Evolutionary conservation across 768 basidiomycete genomes (phyloP), one percentile per base, ranked within the genome.

Genomic region (Macrolepiota dolichaula): DNA sequence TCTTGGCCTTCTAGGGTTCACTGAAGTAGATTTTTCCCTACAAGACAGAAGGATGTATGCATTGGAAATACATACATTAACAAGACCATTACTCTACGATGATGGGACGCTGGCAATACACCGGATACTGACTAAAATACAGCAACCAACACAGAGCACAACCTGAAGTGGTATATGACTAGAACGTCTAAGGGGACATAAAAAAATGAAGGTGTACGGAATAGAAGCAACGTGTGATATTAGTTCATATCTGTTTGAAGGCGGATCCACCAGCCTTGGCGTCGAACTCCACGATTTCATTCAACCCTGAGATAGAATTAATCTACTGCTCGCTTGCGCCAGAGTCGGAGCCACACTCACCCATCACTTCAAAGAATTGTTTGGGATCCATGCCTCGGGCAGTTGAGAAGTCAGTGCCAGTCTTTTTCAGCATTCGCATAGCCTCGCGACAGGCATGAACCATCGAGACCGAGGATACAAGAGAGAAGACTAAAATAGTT

Each of bases 371-470:
- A 71, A 91, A 91, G 79, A 91, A 91, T 47, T 82, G 79, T 68
- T 86, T 87, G 7, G 89, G 89, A 65, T 89, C 87, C 89, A 91
- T 89, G 22, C 89, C 85, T 64, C 78, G 75, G 13, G 79, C 77
- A 19, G 78, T 74, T 19, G 70, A 59, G 68, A 86, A 89, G 69
- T 91, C 89, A 4, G 89, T 91, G 7, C 89, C 89, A 2, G 88
- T 90, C 75, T 88, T 88, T 75, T 87, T 89, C 47, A 91, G 73
- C 0, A 85, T 84, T 17, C 80, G 80, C 86, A 91, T 89, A 6
- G 89, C 89, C n/a, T 84, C 83, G 51, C 89, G 86, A 57, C 89
- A 81, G n/a, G 83, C 88, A 66, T 91, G 89, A 9, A 89, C 83
- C 67, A 87, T 88, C 22, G 89, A 87, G 32, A 91, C 89, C 63